These are phyloP conservation scores for Potentilla sterilis DNA, from an alignment of 306 rosid genomes.

Conservation along the genomic window DNA sequence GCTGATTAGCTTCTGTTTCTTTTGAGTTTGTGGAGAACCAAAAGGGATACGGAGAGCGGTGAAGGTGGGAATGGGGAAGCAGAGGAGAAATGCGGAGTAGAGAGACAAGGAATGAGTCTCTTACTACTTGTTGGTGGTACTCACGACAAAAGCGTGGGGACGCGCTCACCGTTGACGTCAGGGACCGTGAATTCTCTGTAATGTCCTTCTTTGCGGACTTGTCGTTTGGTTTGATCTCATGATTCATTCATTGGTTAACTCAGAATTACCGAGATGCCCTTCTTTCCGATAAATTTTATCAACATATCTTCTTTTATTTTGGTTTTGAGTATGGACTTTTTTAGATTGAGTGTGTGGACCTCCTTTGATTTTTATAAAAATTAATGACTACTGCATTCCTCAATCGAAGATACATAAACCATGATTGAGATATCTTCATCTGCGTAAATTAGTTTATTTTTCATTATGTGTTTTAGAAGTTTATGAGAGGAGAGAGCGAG, in stretches of 20 bases:
- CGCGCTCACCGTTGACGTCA: conserved; percentile 14
- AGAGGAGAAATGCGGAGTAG: conserved; percentile 10
- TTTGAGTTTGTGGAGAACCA: not conserved
- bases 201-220: conserved; percentile 11
- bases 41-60: not conserved
- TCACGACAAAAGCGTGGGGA: conserved; percentile 34
- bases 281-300: not conserved
- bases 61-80: conserved; percentile 14
- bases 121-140: not conserved
- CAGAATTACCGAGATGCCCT: not conserved
- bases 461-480: no score
- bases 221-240: not conserved
- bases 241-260: not conserved
- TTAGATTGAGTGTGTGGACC: no score
- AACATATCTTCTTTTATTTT: no score
- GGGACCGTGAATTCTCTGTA: not conserved
- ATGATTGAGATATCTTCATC: no score
- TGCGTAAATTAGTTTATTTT: no score
- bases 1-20: no score
- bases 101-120: not conserved
- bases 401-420: no score
- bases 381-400: no score
- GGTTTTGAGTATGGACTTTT: no score
- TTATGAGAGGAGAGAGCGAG: no score
- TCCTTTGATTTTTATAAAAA: no score